phyloP scores from a whole-genome alignment of 2,329 filamentous ascomycete genomes.

The Scorias spongiosa region DNA sequence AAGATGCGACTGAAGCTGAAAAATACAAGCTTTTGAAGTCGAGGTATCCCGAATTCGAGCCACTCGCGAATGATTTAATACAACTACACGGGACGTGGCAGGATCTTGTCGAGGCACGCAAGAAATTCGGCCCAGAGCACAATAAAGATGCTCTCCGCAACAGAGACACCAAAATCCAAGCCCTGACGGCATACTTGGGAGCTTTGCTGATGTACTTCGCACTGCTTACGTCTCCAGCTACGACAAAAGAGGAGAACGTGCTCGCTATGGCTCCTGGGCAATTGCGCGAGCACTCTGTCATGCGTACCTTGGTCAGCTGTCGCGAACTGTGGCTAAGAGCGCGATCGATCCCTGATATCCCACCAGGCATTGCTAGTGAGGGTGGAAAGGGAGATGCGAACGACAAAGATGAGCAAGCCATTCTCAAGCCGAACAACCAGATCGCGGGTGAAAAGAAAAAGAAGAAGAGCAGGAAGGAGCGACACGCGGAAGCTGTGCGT shows the following conservation, averaged over 20 bases:
- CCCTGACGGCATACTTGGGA: conserved; percentile 73
- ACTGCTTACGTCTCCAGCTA: conserved; percentile 66
- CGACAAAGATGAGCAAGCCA: neutral
- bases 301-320: conserved; percentile 69
- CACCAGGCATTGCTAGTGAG: conserved; percentile 1
- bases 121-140: neutral
- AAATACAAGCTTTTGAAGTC: conserved; percentile 58
- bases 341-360: conserved; percentile 39
- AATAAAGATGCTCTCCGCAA: conserved; percentile 3
- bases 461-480: conserved; percentile 32
- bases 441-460: conserved; percentile 23
- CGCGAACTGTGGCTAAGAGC: conserved; percentile 66
- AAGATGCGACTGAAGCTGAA: conserved; percentile 63
- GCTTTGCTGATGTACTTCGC: conserved; percentile 89
- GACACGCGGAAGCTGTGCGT: conserved; percentile 37
- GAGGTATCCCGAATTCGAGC: conserved; percentile 85
- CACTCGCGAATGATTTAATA: conserved; percentile 64
- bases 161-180: conserved; percentile 51
- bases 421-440: neutral
- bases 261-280: conserved; percentile 60
- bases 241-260: conserved; percentile 32
- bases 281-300: conserved; percentile 77
- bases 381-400: conserved; percentile 1
- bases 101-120: neutral
- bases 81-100: conserved; percentile 15